Conservation (phyloP, 805 yeast genomes). For the Yamadazyma phyllophila region DNA sequence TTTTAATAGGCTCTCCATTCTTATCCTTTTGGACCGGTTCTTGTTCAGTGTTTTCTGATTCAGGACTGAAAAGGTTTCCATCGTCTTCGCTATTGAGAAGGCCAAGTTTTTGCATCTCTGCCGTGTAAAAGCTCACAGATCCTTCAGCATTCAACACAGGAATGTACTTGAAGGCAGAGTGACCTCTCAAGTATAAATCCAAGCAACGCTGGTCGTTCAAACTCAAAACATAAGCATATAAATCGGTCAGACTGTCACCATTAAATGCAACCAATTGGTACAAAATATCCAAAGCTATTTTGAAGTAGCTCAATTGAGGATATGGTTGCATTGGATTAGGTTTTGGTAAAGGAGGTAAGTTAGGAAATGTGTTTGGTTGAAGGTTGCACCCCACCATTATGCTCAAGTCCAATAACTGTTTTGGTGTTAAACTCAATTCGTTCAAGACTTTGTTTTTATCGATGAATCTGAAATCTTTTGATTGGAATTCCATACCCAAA, state of each 20-base stretch:
- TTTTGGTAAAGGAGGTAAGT: constrained; percentile 46
- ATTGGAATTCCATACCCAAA: constrained; percentile 63
- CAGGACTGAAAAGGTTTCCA: constrained; percentile 4
- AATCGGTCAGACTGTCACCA: constrained; percentile 21
- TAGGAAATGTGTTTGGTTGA: constrained; percentile 62
- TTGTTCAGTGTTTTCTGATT: not conserved
- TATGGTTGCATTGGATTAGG: constrained; percentile 39
- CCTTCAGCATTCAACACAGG: constrained; percentile 76
- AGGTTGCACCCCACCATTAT: constrained; percentile 76
- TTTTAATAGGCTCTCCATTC: not conserved
- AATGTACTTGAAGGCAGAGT: constrained; percentile 62
- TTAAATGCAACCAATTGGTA: constrained; percentile 31
- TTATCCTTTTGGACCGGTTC: not conserved
- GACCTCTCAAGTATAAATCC: constrained; percentile 62
- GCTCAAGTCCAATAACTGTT: constrained; percentile 72
- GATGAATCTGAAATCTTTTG: constrained; percentile 64
- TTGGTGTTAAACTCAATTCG: constrained; percentile 59
- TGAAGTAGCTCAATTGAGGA: constrained; percentile 40
- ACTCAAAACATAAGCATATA: constrained; percentile 47
- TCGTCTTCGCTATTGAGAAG: constrained; percentile 18
- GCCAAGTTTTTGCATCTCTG: constrained; percentile 40
- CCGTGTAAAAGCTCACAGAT: constrained; percentile 54
- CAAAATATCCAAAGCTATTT: constrained; percentile 38
- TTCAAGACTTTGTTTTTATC: constrained; percentile 55
- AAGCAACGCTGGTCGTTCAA: constrained; percentile 46